A percentile compares a stretch with the other conserved stretches of the same genome.
Conservation (phyloP, 495 filamentous ascomycete species). For the Achaetomiella virescens region DNA sequence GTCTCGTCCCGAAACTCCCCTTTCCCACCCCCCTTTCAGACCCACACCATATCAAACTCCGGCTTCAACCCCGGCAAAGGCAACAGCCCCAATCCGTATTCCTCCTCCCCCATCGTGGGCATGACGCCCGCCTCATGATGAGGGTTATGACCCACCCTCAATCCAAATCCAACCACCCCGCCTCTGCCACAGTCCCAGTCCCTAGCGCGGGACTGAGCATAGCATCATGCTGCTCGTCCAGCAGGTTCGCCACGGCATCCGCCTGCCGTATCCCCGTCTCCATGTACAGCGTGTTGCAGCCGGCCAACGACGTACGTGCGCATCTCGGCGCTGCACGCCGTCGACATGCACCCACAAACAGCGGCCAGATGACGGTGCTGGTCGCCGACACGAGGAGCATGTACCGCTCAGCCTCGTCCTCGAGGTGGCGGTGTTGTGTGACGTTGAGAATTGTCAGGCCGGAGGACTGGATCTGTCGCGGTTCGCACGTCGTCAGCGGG, state of each 20-base stretch:
- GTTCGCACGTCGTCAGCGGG: not conserved
- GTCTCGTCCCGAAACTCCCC: not conserved
- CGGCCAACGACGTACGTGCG: constrained; percentile 28
- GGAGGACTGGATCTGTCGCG: not conserved
- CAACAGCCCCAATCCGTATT: constrained; percentile 10
- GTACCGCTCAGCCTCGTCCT: constrained; percentile 29
- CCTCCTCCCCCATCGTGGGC: not conserved
- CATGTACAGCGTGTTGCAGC: constrained; percentile 27
- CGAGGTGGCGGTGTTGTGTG: constrained; percentile 17
- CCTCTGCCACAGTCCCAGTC: not conserved
- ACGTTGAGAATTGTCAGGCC: constrained; percentile 31
- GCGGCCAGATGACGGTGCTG: constrained; percentile 34
- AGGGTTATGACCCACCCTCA: not conserved
- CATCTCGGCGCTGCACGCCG: constrained; percentile 24
- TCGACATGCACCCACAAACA: constrained; percentile 35
- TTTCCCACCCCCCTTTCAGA: not conserved
- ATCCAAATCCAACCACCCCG: constrained; percentile 7
- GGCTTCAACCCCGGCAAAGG: constrained; percentile 2
- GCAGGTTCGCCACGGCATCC: constrained; percentile 27
- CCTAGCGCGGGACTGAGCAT: not conserved
- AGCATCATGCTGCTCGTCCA: constrained; percentile 26
- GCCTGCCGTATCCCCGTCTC: constrained; percentile 34
- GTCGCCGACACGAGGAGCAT: constrained; percentile 33
- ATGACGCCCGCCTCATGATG: not conserved
- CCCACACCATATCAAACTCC: constrained; percentile 12